Base-by-base conservation (phyloP, 257 asterid genomes). In the Leonotis leonurus region DNA sequence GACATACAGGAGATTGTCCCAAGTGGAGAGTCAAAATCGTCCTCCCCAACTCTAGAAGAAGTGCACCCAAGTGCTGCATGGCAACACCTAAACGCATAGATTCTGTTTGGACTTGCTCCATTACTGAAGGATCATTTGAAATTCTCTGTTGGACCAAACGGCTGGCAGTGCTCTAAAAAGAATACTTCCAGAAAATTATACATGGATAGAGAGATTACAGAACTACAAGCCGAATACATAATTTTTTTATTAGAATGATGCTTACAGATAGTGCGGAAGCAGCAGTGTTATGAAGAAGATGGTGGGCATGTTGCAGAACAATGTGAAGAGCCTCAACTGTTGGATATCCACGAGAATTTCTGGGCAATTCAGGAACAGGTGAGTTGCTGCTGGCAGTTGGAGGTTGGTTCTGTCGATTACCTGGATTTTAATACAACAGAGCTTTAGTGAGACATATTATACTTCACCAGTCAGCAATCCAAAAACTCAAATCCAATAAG, bases 21-120 rank as follows among this genome's bases (percentile, higher is more conserved):
- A 91, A 61, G 29, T 84, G 94, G 66, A 85, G 79, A 43, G 94
- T 88, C 80, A 91, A 67, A 48, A 86, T 78, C 41, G 95, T 86
- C 73, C 96, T 81, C 56, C 98, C 98, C 81, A 91, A 80, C 82
- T 91, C 98, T 49, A 91, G 71, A 59, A 91, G 58, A 57, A 88
- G 90, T 50, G 96, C 77, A 70, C 98, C 98, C 55, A 91, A 67
- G 69, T 88, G 96, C 63, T 86, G 98, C 95, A 88, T 83, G 62
- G 89, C 85, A 64, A 81, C 70, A 53, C 98, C 98, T 17, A 82
- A 68, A 69, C 72, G 87, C 62, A 63, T 71, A 25, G 94, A 69
- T 60, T 81, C 95, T 56, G 81, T 66, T 74, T 84, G 96, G 35
- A 91, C 70, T 46, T 88, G 87, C 56, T 76, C 93, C 77, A 96